These are phyloP conservation scores for Conticribra weissflogii DNA, from an alignment of 108 stramenopile genomes.

Conservation along the genomic window DNA sequence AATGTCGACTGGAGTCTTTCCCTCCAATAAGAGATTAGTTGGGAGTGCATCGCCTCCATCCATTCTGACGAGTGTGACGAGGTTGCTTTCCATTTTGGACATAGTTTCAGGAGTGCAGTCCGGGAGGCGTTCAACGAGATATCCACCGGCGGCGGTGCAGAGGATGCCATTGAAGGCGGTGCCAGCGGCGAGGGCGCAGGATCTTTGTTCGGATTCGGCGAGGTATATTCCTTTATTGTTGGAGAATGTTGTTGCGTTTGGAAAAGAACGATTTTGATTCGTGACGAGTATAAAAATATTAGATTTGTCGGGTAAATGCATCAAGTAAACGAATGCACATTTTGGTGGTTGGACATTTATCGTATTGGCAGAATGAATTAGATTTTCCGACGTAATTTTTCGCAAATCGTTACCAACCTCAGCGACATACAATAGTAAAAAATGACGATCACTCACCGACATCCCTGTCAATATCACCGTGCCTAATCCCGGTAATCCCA, in stretches of 20 bases:
- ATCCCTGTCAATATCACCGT: constrained; percentile 87
- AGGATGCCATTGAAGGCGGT: constrained; percentile 76
- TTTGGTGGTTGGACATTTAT: not conserved
- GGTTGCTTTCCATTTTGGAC: constrained; percentile 62
- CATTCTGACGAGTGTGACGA: constrained; percentile 70
- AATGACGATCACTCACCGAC: constrained; percentile 58
- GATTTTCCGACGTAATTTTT: not conserved
- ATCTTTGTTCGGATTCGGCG: constrained; percentile 86
- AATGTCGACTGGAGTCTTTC: constrained; percentile 79
- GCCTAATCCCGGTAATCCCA: constrained; percentile 79
- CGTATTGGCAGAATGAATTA: not conserved
- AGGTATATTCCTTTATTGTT: constrained; percentile 68
- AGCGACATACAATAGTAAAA: not conserved
- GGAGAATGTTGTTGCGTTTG: no score
- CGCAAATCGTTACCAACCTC: not conserved
- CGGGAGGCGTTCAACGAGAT: constrained; percentile 86
- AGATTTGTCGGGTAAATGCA: no score
- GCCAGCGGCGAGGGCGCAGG: constrained; percentile 85
- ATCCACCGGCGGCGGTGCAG: constrained; percentile 87
- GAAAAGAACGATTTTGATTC: no score
- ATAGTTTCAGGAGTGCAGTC: constrained; percentile 62
- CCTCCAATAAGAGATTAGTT: constrained; percentile 66
- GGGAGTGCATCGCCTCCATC: constrained; percentile 73
- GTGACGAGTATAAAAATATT: no score
- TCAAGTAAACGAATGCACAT: not conserved